Conservation (phyloP, 2,329 filamentous ascomycete genomes). For the Metarhizium album region DNA sequence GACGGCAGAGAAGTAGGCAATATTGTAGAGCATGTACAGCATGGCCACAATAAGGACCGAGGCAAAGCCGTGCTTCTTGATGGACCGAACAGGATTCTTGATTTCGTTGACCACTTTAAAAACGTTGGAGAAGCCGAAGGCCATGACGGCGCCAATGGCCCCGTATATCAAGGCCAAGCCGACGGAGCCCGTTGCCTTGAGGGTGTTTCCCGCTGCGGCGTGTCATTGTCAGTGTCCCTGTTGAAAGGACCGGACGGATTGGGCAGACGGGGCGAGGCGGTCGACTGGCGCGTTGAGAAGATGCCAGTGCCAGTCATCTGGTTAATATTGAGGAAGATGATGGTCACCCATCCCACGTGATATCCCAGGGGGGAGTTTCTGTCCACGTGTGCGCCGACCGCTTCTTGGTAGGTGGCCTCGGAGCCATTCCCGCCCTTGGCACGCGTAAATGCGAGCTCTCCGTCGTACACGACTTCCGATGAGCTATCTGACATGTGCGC, state of each 20-base stretch:
- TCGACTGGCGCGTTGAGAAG: slow-evolving; percentile 49
- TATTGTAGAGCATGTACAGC: slow-evolving; percentile 47
- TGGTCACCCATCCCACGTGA: slow-evolving; percentile 42
- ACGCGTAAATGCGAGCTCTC: slow-evolving; percentile 30
- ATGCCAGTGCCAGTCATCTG: slow-evolving; percentile 55
- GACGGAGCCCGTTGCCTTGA: slow-evolving; percentile 48
- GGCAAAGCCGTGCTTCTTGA: slow-evolving; percentile 32
- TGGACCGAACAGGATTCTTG: slow-evolving; percentile 38
- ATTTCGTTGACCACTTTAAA: slow-evolving; percentile 51
- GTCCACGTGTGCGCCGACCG: slow-evolving; percentile 51
- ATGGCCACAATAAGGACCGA: slow-evolving; percentile 41
- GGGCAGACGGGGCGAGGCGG: slow-evolving; percentile 4
- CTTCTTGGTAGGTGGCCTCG: slow-evolving; percentile 46
- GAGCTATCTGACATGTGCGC: not conserved
- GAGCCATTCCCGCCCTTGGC: slow-evolving; percentile 37
- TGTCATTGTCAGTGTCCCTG: too few relatives aligned
- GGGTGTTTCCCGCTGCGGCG: slow-evolving; percentile 27
- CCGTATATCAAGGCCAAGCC: slow-evolving; percentile 54
- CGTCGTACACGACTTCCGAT: slow-evolving; percentile 18
- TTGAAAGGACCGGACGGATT: too few relatives aligned
- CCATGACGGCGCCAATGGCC: slow-evolving; percentile 50
- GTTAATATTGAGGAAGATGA: slow-evolving; percentile 50
- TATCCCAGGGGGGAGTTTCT: slow-evolving; percentile 47
- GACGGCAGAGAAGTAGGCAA: slow-evolving; percentile 49
- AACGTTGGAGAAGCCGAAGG: slow-evolving; percentile 45